Percentiles rank a stretch among this genome's conserved stretches.
phyloP scores from a whole-genome alignment of 2,329 filamentous ascomycete genomes.

The Shiraia sp. region DNA sequence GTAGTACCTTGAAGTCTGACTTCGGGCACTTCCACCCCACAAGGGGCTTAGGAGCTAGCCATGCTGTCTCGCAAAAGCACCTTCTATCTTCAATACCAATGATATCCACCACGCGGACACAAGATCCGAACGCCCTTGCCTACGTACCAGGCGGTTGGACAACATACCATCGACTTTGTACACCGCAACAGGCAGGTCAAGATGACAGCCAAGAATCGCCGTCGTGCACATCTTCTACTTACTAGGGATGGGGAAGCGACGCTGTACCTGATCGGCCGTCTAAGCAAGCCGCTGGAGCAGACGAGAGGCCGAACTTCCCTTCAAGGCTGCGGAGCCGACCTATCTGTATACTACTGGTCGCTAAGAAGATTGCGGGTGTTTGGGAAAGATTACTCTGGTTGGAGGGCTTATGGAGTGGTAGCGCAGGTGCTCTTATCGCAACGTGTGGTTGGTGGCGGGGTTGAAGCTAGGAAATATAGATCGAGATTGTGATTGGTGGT shows the following conservation, averaged over 20 bases:
- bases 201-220: conserved; percentile 18
- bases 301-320: conserved; percentile 30
- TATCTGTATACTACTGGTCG: conserved; percentile 27
- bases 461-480: conserved; percentile 15
- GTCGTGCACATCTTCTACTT: conserved; percentile 19
- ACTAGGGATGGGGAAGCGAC: conserved; percentile 15
- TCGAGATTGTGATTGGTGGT: conserved; percentile 30
- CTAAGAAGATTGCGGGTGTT: conserved; percentile 22
- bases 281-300: conserved; percentile 6
- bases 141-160: conserved; percentile 12
- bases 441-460: conserved; percentile 29
- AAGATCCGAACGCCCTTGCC: conserved; percentile 8
- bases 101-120: conserved; percentile 31
- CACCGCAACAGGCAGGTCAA: conserved; percentile 33
- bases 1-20: not conserved
- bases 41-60: not conserved
- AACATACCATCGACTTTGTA: conserved; percentile 19
- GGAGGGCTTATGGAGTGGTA: conserved; percentile 8
- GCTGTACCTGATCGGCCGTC: conserved; percentile 25
- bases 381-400: conserved; percentile 13
- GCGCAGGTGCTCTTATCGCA: conserved; percentile 35
- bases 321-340: conserved; percentile 31
- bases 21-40: not conserved
- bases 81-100: conserved; percentile 25
- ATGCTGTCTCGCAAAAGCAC: not conserved